Conservation (phyloP, 139 green algal species). For the Ulvella scutata region DNA sequence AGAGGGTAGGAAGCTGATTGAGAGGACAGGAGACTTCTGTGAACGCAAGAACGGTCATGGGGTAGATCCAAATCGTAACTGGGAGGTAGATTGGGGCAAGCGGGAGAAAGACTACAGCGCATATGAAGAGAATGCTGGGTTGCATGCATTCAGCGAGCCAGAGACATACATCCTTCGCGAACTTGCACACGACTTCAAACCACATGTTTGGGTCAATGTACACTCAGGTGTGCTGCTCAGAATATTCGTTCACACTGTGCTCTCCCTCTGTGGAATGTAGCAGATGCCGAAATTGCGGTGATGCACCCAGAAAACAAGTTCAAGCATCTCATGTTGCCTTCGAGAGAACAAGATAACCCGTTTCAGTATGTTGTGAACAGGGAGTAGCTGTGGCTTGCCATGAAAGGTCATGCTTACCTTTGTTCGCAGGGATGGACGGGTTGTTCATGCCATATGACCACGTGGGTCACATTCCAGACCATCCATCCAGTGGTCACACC, state of each 20-base stretch:
- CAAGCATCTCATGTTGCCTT: too few relatives aligned
- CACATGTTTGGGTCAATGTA: constrained; percentile 87
- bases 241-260: too few relatives aligned
- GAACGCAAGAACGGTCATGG: constrained; percentile 94
- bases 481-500: constrained; percentile 16
- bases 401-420: too few relatives aligned
- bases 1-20: constrained; percentile 59
- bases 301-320: too few relatives aligned
- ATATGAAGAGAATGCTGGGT: constrained; percentile 77
- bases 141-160: constrained; percentile 61
- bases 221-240: constrained; percentile 35
- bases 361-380: too few relatives aligned
- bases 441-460: constrained; percentile 95
- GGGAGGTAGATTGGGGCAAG: constrained; percentile 80
- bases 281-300: too few relatives aligned
- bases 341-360: too few relatives aligned
- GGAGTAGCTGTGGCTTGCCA: too few relatives aligned
- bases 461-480: constrained; percentile 24
- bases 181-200: constrained; percentile 44
- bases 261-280: too few relatives aligned
- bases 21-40: constrained; percentile 61
- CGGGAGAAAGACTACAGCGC: constrained; percentile 90
- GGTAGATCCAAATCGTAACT: constrained; percentile 96
- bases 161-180: constrained; percentile 55
- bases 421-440: constrained; percentile 81